These are phyloP conservation scores for Porphyrellus cyaneotinctus DNA, from an alignment of 768 basidiomycete genomes.

Conservation along the genomic window DNA sequence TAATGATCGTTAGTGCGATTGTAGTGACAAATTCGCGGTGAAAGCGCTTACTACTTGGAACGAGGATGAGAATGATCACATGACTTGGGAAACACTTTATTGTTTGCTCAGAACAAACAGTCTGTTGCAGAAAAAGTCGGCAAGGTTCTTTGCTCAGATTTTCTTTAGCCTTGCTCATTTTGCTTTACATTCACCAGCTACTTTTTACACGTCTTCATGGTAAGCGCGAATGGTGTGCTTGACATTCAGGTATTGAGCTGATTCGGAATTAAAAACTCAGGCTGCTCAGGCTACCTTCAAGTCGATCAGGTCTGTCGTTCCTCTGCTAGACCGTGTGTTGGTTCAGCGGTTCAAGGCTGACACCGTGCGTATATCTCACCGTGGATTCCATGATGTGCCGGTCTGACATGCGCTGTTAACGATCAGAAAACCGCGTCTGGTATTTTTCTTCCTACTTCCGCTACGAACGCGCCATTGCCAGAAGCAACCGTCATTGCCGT, in stretches of 20 bases:
- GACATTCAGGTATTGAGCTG: background rate
- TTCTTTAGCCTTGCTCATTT: conserved; percentile 27
- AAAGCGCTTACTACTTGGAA: background rate
- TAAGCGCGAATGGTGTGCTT: conserved; percentile 12
- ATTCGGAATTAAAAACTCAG: conserved; percentile 32
- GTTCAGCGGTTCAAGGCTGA: conserved; percentile 98
- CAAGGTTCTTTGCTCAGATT: conserved; percentile 8
- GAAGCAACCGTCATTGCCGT: conserved; percentile 96
- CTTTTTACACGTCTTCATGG: conserved; percentile 22
- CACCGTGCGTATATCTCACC: conserved; percentile 55
- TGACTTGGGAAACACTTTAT: conserved; percentile 12
- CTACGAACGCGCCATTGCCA: conserved; percentile 81
- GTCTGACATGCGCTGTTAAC: background rate
- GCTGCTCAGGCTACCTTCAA: conserved; percentile 93
- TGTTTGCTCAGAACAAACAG: conserved; percentile 31
- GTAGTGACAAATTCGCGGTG: background rate
- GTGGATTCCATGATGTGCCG: background rate
- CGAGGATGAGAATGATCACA: conserved; percentile 14
- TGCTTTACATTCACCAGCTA: conserved; percentile 7
- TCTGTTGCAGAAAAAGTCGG: conserved; percentile 15
- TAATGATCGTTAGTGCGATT: background rate
- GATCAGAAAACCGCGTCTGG: conserved; percentile 94
- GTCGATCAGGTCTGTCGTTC: conserved; percentile 85
- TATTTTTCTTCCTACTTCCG: conserved; percentile 91
- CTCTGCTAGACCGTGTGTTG: conserved; percentile 92